phyloP scores from a whole-genome alignment of 1,284 basidiomycete genomes.

The Meira miltonrushii region DNA sequence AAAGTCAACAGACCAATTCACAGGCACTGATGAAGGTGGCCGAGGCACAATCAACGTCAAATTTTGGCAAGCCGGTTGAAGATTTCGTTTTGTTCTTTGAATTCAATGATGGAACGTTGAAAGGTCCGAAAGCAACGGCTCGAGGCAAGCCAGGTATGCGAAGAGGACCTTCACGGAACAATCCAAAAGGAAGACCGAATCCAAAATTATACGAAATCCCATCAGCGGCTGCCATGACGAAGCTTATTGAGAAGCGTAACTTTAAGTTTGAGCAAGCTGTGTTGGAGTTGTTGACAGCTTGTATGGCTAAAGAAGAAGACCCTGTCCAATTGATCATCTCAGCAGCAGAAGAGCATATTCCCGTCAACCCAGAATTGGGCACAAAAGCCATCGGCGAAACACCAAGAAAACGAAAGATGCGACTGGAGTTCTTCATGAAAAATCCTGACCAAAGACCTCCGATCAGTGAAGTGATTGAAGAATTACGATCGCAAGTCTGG shows the following conservation, averaged over 20 bases:
- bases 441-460: conserved; percentile 36
- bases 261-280: conserved; percentile 48
- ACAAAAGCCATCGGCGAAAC: conserved; percentile 26
- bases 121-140: conserved; percentile 50
- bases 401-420: conserved; percentile 39
- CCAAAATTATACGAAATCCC: conserved; percentile 27
- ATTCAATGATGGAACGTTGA: conserved; percentile 55
- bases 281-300: conserved; percentile 40
- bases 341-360: conserved; percentile 44
- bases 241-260: conserved; percentile 48
- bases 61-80: conserved; percentile 31
- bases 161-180: conserved; percentile 19
- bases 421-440: conserved; percentile 36
- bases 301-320: conserved; percentile 37
- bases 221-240: conserved; percentile 34
- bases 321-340: conserved; percentile 40
- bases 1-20: neutral
- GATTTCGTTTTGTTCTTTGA: conserved; percentile 52
- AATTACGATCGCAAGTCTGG: conserved; percentile 37
- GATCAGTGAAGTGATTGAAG: conserved; percentile 37
- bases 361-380: conserved; percentile 34
- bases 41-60: conserved; percentile 3
- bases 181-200: conserved; percentile 7
- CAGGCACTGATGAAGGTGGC: conserved; percentile 3
- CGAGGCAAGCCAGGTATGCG: conserved; percentile 36